These are phyloP conservation scores for Colletotrichum zoysiae DNA, from an alignment of 2,329 filamentous ascomycete genomes.

Conservation along the genomic window DNA sequence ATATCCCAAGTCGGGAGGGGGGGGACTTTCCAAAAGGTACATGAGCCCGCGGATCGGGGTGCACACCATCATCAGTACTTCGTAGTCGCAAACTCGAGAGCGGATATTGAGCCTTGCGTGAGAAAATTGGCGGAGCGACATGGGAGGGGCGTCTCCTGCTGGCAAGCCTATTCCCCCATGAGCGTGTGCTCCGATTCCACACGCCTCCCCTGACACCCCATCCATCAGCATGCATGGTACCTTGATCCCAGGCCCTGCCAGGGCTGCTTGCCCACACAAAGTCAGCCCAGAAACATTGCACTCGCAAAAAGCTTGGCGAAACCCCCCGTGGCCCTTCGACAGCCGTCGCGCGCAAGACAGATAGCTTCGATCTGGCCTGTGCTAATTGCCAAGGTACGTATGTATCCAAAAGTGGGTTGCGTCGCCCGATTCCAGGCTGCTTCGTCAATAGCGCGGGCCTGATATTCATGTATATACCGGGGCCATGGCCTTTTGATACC, in stretches of 20 bases:
- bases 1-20: conserved; percentile 19
- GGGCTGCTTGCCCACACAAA: conserved; percentile 10
- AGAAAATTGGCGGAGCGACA: neutral
- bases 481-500: neutral
- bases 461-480: neutral
- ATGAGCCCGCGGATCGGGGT: conserved; percentile 28
- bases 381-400: no score
- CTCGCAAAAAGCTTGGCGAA: conserved; percentile 35
- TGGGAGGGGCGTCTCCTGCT: conserved; percentile 13
- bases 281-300: conserved; percentile 12
- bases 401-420: neutral
- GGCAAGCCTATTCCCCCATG: conserved; percentile 18
- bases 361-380: neutral
- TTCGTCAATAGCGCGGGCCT: neutral
- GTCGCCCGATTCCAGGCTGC: conserved; percentile 2
- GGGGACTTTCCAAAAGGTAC: conserved; percentile 1
- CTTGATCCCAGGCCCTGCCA: conserved; percentile 14
- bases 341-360: conserved; percentile 17
- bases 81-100: conserved; percentile 23
- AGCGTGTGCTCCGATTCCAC: conserved; percentile 39
- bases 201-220: conserved; percentile 18
- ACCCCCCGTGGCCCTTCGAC: conserved; percentile 16
- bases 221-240: conserved; percentile 32
- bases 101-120: conserved; percentile 27
- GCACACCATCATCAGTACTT: conserved; percentile 17